Base-by-base conservation (phyloP, 495 filamentous ascomycete genomes). In the Penicillium daleae region DNA sequence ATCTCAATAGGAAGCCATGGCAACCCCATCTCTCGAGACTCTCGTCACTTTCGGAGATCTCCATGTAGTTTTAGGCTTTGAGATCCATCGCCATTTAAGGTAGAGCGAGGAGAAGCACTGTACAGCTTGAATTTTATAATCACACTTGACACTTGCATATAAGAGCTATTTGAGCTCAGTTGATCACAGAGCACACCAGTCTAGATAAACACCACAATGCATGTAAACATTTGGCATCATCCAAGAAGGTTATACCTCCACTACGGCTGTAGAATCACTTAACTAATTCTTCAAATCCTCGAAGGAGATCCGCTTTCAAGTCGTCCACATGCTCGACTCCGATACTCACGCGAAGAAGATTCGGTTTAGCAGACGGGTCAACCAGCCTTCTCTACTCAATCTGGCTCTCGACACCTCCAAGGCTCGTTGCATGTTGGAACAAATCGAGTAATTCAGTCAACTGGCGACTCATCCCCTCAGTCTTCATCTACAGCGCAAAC, bases 351-450 rank as follows among this genome's bases (percentile, higher is more conserved):
- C 93, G 81, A 71, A 95, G 66, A 67, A 97, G 66, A 63, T 84
- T 77, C 61, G 76, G 82, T 66, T 95, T 90, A 39, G 90, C 87
- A 9, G 62, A 10, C 72, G 55, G 77, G 96, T 93, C 57, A 7
- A 82, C 86, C 92, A 97, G 94, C 24, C 87, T 84, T 58, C 62
- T 76, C 80, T 66, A 78, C 68, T 62, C 81, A 64, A 97, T 89
- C 83, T 96, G 75, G 65, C 90, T 93, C 84, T 97, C 93, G 6
- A 97, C 91, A 2, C 92, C 91, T 2, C 93, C 93, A 15, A 97
- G 76, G 71, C 89, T 93, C 4, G 93, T 97, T 6, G 93, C 92
- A 80, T 97, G 93, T 64, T 94, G 90, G 79, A 97, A 97, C 50
- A 95, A 80, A 19, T 81, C 55, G 66, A 96, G 70, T 77, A 89